Evolutionary conservation across 2,329 filamentous ascomycete genomes (phyloP).

Genomic region (Trichoderma asperellum): DNA sequence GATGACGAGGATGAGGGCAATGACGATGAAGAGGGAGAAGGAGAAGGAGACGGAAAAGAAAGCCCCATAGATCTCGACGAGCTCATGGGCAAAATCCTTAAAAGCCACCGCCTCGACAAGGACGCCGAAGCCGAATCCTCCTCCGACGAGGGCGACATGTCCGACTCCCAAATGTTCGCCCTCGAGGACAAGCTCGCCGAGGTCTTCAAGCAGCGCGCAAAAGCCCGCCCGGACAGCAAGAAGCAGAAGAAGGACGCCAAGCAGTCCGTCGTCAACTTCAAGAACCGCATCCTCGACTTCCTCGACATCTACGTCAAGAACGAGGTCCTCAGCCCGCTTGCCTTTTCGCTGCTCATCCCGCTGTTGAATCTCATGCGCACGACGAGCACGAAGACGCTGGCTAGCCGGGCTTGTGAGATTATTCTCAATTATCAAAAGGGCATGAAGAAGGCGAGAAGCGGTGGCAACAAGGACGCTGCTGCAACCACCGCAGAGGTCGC

Average conservation of each 20-base stretch:
- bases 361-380: slow-evolving; percentile 75
- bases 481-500: not conserved
- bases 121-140: slow-evolving; percentile 59
- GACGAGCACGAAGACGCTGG: slow-evolving; percentile 76
- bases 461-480: slow-evolving; percentile 27
- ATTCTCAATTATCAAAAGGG: slow-evolving; percentile 73
- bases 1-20: slow-evolving; percentile 51
- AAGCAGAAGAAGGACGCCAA: slow-evolving; percentile 87
- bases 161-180: slow-evolving; percentile 92
- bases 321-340: slow-evolving; percentile 69
- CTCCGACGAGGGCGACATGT: slow-evolving; percentile 79
- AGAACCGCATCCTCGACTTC: slow-evolving; percentile 88
- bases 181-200: slow-evolving; percentile 81
- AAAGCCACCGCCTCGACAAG: slow-evolving; percentile 68
- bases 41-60: slow-evolving; percentile 49
- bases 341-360: slow-evolving; percentile 73
- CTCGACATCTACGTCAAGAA: slow-evolving; percentile 83
- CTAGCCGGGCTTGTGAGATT: slow-evolving; percentile 72
- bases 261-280: slow-evolving; percentile 90
- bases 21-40: slow-evolving; percentile 46
- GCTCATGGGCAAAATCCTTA: slow-evolving; percentile 76
- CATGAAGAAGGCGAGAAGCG: slow-evolving; percentile 59
- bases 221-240: slow-evolving; percentile 67
- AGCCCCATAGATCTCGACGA: slow-evolving; percentile 64
- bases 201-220: slow-evolving; percentile 79